Evolutionary conservation across 352 stramenopile species (phyloP).

Genomic region (Phytophthora europaea): DNA sequence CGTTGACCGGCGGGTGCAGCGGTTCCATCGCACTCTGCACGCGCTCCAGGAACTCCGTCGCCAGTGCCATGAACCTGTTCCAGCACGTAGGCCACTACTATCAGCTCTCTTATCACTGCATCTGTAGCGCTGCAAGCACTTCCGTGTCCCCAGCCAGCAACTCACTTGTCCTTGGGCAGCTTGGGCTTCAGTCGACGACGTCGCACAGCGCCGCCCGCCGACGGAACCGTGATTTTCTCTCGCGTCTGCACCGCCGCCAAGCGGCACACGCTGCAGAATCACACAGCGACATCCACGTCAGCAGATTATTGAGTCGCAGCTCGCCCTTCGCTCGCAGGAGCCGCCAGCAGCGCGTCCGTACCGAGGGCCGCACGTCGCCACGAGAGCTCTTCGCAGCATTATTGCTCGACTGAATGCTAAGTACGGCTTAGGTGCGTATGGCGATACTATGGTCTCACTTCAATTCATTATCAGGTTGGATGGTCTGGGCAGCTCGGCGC

Average conservation of each 20-base stretch:
- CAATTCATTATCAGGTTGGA: conserved; percentile 26
- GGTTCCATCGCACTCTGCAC: conserved; percentile 69
- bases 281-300: conserved; percentile 8
- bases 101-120: background rate
- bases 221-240: conserved; percentile 55
- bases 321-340: background rate
- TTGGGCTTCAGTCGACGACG: conserved; percentile 59
- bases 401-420: conserved; percentile 5
- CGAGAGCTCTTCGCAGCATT: conserved; percentile 32
- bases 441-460: conserved; percentile 1
- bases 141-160: background rate
- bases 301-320: conserved; percentile 4
- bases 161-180: conserved; percentile 64
- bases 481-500: background rate
- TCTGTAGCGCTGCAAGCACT: background rate
- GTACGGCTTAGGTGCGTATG: conserved; percentile 23
- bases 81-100: background rate
- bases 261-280: conserved; percentile 20
- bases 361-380: conserved; percentile 27
- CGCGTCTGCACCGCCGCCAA: conserved; percentile 24
- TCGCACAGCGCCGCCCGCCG: conserved; percentile 15
- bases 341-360: conserved; percentile 21
- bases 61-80: conserved; percentile 63
- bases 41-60: conserved; percentile 69
- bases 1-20: conserved; percentile 71